phyloP scores from a whole-genome alignment of 768 basidiomycete species.

The Suillus sp. region DNA sequence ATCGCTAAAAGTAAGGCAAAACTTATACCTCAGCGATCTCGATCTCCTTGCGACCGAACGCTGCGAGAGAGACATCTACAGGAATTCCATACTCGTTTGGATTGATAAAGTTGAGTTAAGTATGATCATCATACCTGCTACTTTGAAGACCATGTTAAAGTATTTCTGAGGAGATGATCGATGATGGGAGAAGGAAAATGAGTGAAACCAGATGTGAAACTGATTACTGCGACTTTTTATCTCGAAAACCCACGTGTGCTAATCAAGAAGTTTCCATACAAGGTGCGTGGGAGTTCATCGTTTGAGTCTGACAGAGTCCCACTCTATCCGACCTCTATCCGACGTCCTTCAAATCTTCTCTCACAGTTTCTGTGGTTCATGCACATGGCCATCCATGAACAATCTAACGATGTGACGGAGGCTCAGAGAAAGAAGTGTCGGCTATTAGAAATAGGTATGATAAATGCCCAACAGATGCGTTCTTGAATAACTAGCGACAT shows the following conservation, averaged over 20 bases:
- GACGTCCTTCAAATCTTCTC: background rate
- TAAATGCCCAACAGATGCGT: background rate
- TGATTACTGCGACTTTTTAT: conserved; percentile 35
- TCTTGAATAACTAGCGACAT: conserved; percentile 11
- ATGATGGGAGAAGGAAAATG: conserved; percentile 28
- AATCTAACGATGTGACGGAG: background rate
- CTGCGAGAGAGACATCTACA: conserved; percentile 92
- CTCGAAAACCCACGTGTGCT: conserved; percentile 29
- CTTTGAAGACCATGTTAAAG: conserved; percentile 79
- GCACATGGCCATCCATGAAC: background rate
- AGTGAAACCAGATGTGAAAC: conserved; percentile 20
- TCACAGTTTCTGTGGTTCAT: conserved; percentile 1
- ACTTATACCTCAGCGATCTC: conserved; percentile 91
- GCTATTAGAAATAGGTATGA: conserved; percentile 59
- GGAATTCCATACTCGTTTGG: conserved; percentile 11
- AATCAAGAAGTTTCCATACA: conserved; percentile 8
- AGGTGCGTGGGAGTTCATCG: conserved; percentile 27
- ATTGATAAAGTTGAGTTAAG: conserved; percentile 2
- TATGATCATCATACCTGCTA: conserved; percentile 61
- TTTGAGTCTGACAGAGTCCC: conserved; percentile 14
- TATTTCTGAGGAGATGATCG: conserved; percentile 13
- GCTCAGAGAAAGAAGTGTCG: conserved; percentile 44
- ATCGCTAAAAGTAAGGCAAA: conserved; percentile 20
- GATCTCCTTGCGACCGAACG: conserved; percentile 99
- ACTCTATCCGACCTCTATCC: background rate